Conservation (phyloP, 257 asterid genomes). For the Knoxia roxburghii region DNA sequence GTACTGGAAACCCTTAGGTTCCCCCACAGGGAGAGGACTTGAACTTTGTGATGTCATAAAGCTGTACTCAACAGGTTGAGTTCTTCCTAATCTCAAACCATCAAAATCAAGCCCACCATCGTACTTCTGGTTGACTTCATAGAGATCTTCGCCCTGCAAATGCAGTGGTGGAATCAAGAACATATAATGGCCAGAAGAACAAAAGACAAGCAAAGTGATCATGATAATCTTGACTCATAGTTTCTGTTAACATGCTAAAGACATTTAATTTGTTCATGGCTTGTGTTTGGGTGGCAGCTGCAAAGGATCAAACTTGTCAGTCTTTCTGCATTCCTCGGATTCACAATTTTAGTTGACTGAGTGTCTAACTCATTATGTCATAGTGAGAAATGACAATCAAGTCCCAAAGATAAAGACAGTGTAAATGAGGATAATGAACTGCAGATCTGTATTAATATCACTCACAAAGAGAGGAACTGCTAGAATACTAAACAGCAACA, state of each 20-base stretch:
- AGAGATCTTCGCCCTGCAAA: conserved; percentile 48
- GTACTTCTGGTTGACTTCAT: conserved; percentile 33
- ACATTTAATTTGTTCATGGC: neutral
- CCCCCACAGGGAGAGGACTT: conserved; percentile 42
- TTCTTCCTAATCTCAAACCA: conserved; percentile 40
- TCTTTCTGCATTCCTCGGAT: neutral
- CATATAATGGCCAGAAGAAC: conserved; percentile 14
- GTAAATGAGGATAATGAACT: neutral
- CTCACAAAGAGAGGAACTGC: neutral
- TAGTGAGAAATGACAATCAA: neutral
- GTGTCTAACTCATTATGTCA: neutral
- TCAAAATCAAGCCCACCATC: conserved; percentile 24
- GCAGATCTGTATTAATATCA: neutral
- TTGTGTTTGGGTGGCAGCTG: neutral
- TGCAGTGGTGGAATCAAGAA: conserved; percentile 12
- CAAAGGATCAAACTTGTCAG: neutral
- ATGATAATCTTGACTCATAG: neutral
- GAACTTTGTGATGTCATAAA: conserved; percentile 61
- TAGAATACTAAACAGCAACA: neutral
- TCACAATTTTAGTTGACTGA: neutral
- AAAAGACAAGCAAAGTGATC: neutral
- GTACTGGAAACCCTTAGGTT: conserved; percentile 43
- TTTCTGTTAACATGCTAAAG: neutral
- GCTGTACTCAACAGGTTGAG: conserved; percentile 65
- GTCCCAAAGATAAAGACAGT: neutral